Conservation (phyloP, 805 yeast species). For the Wickerhamiella azymoides region DNA sequence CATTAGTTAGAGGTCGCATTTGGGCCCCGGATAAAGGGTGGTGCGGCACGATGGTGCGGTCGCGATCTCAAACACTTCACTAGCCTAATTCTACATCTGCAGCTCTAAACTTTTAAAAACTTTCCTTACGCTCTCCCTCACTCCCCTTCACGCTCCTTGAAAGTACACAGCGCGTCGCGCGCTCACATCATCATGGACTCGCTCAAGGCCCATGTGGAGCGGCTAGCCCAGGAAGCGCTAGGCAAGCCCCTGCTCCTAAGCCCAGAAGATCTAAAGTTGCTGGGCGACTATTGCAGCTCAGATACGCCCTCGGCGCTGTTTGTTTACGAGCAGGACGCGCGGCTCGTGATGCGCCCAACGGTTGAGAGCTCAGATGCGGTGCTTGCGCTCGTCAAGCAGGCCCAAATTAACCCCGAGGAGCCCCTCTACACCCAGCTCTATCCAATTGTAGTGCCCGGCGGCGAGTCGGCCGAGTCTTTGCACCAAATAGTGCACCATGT, state of each 20-base stretch:
- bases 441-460: constrained; percentile 4
- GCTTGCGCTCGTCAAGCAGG: constrained; percentile 8
- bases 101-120: no score
- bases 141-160: no score
- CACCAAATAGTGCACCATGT: constrained; percentile 48
- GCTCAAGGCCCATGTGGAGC: not conserved
- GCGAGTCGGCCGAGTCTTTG: constrained; percentile 25
- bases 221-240: not conserved
- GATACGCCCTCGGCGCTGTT: constrained; percentile 18
- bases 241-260: not conserved
- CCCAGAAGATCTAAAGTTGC: not conserved
- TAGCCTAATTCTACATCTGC: no score
- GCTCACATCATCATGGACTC: not conserved
- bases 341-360: not conserved
- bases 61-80: no score
- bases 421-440: constrained; percentile 8
- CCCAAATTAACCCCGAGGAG: constrained; percentile 8
- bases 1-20: no score
- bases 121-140: no score
- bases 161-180: not conserved
- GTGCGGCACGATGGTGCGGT: no score
- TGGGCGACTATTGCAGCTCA: not conserved
- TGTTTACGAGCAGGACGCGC: constrained; percentile 11
- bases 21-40: no score
- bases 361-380: constrained; percentile 2